Evolutionary conservation across 768 basidiomycete species (phyloP).

Genomic region (Russula abietina): DNA sequence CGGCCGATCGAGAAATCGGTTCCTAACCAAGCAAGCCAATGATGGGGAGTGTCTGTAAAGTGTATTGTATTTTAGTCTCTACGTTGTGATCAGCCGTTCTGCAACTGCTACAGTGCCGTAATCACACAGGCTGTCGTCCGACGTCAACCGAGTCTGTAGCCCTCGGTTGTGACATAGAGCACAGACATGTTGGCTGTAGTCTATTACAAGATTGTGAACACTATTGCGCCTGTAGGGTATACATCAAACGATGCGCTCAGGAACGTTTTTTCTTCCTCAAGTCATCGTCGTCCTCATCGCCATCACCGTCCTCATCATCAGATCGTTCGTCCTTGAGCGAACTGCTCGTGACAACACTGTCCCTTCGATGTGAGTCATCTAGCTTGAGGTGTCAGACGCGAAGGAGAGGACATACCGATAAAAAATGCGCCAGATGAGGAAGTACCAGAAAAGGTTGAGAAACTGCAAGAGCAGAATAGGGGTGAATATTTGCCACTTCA

Average conservation of each 20-base stretch:
- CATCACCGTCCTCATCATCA: conserved; percentile 49
- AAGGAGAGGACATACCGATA: conserved; percentile 46
- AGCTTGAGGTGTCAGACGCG: neutral
- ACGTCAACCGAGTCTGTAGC: neutral
- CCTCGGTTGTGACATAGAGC: neutral
- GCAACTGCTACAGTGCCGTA: neutral
- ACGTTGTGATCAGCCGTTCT: neutral
- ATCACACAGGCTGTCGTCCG: neutral
- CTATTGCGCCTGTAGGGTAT: conserved; percentile 26
- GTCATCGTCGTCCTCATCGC: conserved; percentile 8
- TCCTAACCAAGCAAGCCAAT: neutral
- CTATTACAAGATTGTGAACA: neutral
- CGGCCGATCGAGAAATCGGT: neutral
- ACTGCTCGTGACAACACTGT: conserved; percentile 47
- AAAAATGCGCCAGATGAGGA: conserved; percentile 72
- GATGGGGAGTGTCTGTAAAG: neutral
- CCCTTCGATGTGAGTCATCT: conserved; percentile 1
- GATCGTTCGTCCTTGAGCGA: conserved; percentile 68
- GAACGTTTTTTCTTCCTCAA: conserved; percentile 10
- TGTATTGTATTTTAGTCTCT: neutral
- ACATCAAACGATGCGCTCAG: conserved; percentile 31
- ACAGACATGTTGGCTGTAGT: neutral
- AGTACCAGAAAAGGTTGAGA: conserved; percentile 93
- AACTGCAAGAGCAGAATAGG: conserved; percentile 71
- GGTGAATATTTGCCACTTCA: conserved; percentile 73